A percentile compares a stretch with the other conserved stretches of the same genome.
Evolutionary conservation across 352 stramenopile species (phyloP).

Genomic region (Pythium phragmiticola): DNA sequence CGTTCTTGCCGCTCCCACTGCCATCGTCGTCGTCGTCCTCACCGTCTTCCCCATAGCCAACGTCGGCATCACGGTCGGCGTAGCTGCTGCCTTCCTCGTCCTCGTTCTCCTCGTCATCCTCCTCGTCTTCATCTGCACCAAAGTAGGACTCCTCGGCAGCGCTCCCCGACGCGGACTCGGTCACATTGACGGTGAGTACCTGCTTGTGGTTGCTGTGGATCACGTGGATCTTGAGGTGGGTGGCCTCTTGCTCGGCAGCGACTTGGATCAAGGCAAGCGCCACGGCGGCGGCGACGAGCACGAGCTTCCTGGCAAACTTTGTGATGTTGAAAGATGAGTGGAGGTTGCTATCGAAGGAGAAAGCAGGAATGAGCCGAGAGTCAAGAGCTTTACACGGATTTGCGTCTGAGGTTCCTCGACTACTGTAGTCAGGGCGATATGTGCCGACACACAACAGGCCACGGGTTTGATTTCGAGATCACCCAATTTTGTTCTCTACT

Average conservation of each 20-base stretch:
- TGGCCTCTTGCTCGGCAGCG: background rate
- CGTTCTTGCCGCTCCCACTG: background rate
- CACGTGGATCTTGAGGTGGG: constrained; percentile 20
- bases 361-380: constrained; percentile 1
- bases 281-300: constrained; percentile 25
- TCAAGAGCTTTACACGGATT: background rate
- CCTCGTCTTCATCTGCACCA: background rate
- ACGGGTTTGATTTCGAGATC: too few species aligned
- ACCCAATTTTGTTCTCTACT: too few species aligned
- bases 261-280: constrained; percentile 16
- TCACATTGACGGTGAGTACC: constrained; percentile 5
- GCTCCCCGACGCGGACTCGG: background rate
- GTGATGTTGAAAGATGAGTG: background rate
- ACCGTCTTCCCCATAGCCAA: background rate
- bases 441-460: too few species aligned
- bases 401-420: background rate
- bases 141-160: constrained; percentile 2
- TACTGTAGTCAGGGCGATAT: too few species aligned
- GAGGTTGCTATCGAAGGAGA: background rate
- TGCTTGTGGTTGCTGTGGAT: constrained; percentile 1
- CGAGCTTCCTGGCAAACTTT: constrained; percentile 31
- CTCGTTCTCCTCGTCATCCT: background rate
- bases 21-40: background rate
- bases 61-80: background rate
- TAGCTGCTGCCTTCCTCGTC: constrained; percentile 2